These are phyloP conservation scores for Petasospora rhodanensis DNA, from an alignment of 1,139 yeast species.

Conservation along the genomic window DNA sequence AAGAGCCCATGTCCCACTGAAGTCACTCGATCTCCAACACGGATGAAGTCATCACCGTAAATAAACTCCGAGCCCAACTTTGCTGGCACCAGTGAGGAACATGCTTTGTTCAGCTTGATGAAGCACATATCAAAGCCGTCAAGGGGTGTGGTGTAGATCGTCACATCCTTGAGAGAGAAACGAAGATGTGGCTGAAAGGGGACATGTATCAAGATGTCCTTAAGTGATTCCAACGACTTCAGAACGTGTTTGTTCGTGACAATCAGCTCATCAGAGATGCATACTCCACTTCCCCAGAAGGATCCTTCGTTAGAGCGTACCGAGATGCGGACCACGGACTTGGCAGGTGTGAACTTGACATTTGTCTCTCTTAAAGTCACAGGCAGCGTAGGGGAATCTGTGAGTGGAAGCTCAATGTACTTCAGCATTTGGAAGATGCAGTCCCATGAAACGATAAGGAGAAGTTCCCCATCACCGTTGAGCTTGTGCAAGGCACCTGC, in stretches of 20 bases:
- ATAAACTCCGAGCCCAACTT: conserved; percentile 6
- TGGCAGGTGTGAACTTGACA: conserved; percentile 11
- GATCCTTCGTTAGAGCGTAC: conserved; percentile 22
- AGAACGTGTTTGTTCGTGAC: conserved; percentile 45
- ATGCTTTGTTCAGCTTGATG: conserved; percentile 24
- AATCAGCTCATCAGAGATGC: conserved; percentile 31
- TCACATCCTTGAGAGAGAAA: conserved; percentile 15
- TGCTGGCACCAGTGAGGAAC: conserved; percentile 11
- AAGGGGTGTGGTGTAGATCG: conserved; percentile 30
- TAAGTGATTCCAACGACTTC: conserved; percentile 10
- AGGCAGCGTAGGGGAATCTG: not conserved
- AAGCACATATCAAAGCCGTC: conserved; percentile 37
- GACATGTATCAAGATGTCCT: conserved; percentile 8
- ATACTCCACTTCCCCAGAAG: conserved; percentile 46
- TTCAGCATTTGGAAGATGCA: conserved; percentile 22
- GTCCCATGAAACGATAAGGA: conserved; percentile 48
- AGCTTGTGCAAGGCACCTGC: conserved; percentile 45
- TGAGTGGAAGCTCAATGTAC: conserved; percentile 4
- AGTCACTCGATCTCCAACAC: conserved; percentile 35
- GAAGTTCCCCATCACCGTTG: conserved; percentile 60
- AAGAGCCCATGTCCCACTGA: conserved; percentile 60
- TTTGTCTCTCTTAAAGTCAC: not conserved
- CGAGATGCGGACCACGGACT: conserved; percentile 24
- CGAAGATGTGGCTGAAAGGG: conserved; percentile 7
- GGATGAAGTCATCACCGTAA: conserved; percentile 6